Percentiles rank a stretch among this genome's conserved stretches.
phyloP scores from a whole-genome alignment of 2,329 filamentous ascomycete genomes.

The Trichoderma endophyticum region DNA sequence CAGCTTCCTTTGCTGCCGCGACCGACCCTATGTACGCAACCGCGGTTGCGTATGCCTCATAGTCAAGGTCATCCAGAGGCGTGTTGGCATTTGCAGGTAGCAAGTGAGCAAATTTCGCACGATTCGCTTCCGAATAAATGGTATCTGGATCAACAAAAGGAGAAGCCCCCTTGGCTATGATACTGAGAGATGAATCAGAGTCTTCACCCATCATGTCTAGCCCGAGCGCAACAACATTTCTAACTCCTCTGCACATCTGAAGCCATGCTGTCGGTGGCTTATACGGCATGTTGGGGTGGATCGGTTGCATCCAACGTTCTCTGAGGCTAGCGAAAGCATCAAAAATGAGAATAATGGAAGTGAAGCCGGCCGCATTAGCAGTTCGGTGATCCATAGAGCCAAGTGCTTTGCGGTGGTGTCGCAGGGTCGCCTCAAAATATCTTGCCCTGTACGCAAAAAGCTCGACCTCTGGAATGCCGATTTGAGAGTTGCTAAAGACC shows the following conservation, averaged over 20 bases:
- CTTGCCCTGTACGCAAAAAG: neutral
- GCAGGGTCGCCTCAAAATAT: neutral
- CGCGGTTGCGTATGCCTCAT: slow-evolving; percentile 17
- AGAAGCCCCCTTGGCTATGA: neutral
- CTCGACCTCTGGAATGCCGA: neutral
- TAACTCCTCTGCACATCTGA: neutral
- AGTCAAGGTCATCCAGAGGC: neutral
- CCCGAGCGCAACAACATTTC: neutral
- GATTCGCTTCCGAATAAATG: neutral
- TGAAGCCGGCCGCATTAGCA: neutral
- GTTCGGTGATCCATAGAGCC: neutral
- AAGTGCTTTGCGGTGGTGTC: neutral
- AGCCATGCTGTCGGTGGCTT: neutral
- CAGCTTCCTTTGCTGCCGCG: slow-evolving; percentile 14
- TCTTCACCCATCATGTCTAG: neutral
- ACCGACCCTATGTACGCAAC: slow-evolving; percentile 20
- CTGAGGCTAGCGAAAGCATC: neutral
- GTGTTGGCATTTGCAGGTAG: neutral
- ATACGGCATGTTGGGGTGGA: neutral
- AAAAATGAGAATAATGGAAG: neutral
- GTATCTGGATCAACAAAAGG: neutral
- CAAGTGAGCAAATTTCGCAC: neutral
- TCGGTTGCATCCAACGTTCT: neutral
- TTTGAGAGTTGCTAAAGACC: neutral
- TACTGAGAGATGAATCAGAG: neutral